phyloP scores from a whole-genome alignment of 805 yeast genomes.

The Metschnikowia cubensis region DNA sequence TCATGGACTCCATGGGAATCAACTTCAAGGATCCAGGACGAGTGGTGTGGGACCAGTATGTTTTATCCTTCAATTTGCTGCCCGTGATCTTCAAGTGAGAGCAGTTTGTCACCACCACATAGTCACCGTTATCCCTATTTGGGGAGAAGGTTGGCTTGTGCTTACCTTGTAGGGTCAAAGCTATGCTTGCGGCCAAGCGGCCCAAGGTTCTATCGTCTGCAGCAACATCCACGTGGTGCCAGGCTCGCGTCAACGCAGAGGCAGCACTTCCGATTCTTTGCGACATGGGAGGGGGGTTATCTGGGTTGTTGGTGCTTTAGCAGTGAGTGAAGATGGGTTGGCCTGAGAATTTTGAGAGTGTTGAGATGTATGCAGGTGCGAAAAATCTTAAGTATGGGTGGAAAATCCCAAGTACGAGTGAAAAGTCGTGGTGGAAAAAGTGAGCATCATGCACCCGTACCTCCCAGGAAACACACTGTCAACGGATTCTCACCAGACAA shows the following conservation, averaged over 20 bases:
- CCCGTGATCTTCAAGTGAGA: conserved; percentile 80
- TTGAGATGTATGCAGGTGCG: conserved; percentile 1
- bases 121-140: conserved; percentile 85
- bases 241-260: conserved; percentile 73
- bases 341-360: conserved; percentile 1
- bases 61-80: conserved; percentile 71
- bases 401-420: not conserved
- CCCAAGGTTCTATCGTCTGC: conserved; percentile 84
- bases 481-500: conserved; percentile 3
- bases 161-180: conserved; percentile 88
- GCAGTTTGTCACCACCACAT: conserved; percentile 94
- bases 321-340: conserved; percentile 1
- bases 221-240: conserved; percentile 96
- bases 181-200: conserved; percentile 85
- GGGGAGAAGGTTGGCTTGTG: conserved; percentile 86
- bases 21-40: conserved; percentile 88
- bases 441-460: not conserved
- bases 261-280: conserved; percentile 54
- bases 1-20: conserved; percentile 73
- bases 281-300: conserved; percentile 33
- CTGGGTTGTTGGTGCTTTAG: not conserved
- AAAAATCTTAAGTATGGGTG: not conserved
- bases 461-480: not conserved
- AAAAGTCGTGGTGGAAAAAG: not conserved
- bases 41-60: conserved; percentile 84